Percentiles rank a stretch among this genome's conserved stretches.
Conservation (phyloP, 495 filamentous ascomycete species). For the Lineolata rhizophorae region DNA sequence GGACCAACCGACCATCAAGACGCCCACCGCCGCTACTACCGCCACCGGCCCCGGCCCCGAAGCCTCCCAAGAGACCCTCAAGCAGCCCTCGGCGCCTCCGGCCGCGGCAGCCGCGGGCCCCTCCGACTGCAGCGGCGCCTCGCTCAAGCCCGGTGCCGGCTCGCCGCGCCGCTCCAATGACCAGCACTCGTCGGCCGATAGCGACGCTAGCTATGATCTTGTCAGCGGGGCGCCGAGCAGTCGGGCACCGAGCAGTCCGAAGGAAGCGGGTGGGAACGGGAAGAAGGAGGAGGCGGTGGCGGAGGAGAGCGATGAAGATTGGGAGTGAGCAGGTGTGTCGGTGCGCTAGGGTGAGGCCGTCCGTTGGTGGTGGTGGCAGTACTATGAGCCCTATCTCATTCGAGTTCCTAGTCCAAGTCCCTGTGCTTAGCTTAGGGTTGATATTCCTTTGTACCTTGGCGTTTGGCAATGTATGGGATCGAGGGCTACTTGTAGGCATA, state of each 20-base stretch:
- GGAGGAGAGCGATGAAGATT: conserved; percentile 51
- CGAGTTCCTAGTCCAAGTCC: no score
- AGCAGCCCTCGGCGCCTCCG: no score
- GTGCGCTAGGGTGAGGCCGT: no score
- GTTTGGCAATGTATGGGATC: no score
- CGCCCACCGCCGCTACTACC: conserved; percentile 3
- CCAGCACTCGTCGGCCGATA: conserved; percentile 62
- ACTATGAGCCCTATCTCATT: no score
- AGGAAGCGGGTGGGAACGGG: conserved; percentile 31
- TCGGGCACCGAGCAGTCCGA: conserved; percentile 55
- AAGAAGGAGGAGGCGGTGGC: conserved; percentile 24
- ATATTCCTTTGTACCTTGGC: no score
- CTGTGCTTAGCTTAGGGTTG: no score
- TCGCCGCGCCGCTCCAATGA: conserved; percentile 69
- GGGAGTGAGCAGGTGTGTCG: no score
- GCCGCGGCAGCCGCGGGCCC: no score
- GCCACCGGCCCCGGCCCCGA: conserved; percentile 5
- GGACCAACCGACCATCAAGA: conserved; percentile 8
- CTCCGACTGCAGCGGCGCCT: conserved; percentile 10
- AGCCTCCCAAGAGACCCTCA: conserved; percentile 12
- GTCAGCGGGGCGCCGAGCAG: conserved; percentile 62
- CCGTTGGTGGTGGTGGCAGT: no score
- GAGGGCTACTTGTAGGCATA: no score
- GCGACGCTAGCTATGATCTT: conserved; percentile 84
- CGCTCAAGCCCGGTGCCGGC: conserved; percentile 35